A percentile compares a stretch with the other conserved stretches of the same genome.
Conservation (phyloP, 805 yeast genomes). For the Wickerhamiella cacticola region DNA sequence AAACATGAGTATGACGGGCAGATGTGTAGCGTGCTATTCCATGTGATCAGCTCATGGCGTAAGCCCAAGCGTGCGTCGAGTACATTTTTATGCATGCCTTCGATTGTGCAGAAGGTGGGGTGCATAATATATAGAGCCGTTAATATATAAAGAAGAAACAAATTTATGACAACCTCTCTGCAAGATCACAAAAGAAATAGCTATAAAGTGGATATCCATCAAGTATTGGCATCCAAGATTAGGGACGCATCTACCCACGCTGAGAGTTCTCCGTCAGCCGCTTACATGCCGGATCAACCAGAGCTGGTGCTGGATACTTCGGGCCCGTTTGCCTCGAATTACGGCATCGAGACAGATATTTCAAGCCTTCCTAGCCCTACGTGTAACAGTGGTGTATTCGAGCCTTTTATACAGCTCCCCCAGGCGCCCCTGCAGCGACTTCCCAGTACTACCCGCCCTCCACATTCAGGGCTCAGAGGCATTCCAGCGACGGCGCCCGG, state of each 20-base stretch:
- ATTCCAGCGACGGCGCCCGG: slow-evolving; percentile 5
- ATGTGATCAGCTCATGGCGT: not conserved
- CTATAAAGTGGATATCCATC: not conserved
- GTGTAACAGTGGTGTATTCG: slow-evolving; percentile 11
- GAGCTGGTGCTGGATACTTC: slow-evolving; percentile 3
- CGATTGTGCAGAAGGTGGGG: not conserved
- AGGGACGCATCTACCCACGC: no score
- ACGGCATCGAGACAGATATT: slow-evolving; percentile 8
- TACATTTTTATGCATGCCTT: not conserved
- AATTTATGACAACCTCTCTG: no score
- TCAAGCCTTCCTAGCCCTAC: slow-evolving; percentile 15
- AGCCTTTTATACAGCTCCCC: slow-evolving; percentile 10
- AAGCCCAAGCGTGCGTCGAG: not conserved
- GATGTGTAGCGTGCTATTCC: no score
- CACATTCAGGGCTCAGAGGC: not conserved
- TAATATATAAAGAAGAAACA: no score
- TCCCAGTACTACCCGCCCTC: slow-evolving; percentile 11
- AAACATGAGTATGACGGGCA: no score
- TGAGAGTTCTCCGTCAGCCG: slow-evolving; percentile 3
- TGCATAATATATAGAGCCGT: no score
- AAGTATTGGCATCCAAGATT: no score
- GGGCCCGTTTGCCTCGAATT: not conserved
- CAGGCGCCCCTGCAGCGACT: slow-evolving; percentile 10
- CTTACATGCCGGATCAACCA: slow-evolving; percentile 9
- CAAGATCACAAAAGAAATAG: no score